Evolutionary conservation across 495 filamentous ascomycete species (phyloP).

Genomic region (Penicillium cosmopolitanum): DNA sequence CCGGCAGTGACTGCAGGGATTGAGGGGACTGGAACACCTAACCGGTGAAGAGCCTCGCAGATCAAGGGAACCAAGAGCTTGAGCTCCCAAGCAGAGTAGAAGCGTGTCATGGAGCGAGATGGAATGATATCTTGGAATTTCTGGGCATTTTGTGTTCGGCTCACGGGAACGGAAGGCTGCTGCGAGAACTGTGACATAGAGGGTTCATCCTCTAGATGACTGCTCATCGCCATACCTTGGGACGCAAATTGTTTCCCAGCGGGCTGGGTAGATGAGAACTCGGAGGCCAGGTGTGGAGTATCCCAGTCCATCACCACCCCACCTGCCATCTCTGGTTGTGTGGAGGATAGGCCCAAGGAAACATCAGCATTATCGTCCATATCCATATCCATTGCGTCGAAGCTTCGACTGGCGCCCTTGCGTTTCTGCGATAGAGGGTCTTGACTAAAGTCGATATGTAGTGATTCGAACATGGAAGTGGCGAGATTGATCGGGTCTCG

Average conservation of each 20-base stretch:
- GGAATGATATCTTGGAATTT: conserved; percentile 88
- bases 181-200: conserved; percentile 90
- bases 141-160: conserved; percentile 81
- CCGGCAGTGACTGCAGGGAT: conserved; percentile 42
- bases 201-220: conserved; percentile 81
- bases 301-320: conserved; percentile 81
- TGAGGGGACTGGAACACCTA: conserved; percentile 75
- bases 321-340: conserved; percentile 77
- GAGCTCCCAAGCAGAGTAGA: conserved; percentile 84
- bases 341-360: conserved; percentile 58
- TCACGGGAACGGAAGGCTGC: conserved; percentile 77
- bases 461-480: conserved; percentile 87
- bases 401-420: conserved; percentile 43
- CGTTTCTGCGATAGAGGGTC: conserved; percentile 54
- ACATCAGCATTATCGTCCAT: conserved; percentile 47
- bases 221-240: conserved; percentile 51
- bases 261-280: conserved; percentile 60
- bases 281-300: conserved; percentile 51
- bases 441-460: conserved; percentile 88
- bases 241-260: conserved; percentile 32
- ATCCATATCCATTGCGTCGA: conserved; percentile 59
- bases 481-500: conserved; percentile 80
- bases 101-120: conserved; percentile 80
- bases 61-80: conserved; percentile 78
- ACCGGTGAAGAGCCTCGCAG: conserved; percentile 75